Evolutionary conservation across 305 asterid genomes (phyloP), one percentile per base, ranked within the genome.

Genomic region (Ruellia speciosa): DNA sequence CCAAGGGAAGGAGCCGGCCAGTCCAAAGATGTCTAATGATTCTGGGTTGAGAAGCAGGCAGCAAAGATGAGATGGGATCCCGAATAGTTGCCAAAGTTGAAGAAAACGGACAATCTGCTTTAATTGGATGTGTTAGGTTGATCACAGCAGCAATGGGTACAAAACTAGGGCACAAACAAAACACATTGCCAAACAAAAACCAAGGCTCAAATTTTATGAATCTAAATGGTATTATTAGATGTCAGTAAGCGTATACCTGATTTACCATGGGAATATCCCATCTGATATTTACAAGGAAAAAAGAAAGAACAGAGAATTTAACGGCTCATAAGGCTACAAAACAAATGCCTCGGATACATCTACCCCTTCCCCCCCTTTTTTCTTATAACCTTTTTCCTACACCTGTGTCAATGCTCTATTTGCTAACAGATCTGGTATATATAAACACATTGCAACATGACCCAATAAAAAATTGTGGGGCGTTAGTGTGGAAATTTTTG

Each of bases 381-480:
- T 66, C 62, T 60, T 60, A 45, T 66, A 69, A 70, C 59, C 57
- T 73, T 64, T 77, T 84, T 81, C 79, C 80, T 64, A 71, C 78
- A 33, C 12, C 77, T 24, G 79, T 79, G 75, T 68, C 76, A 62
- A 70, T 75, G 67, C 62, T 37, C 41, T 37, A 37, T 2, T 33
- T 72, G 60, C 78, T 78, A 74, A 74, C 63, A 70, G 19, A 59
- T 45, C 56, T 63, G 70, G 28, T 70, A 60, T 63, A 65, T 57
- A 62, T 54, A 66, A 62, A 70, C 69, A 65, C 68, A 73, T 63
- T 34, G 74, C 70, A 73, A 75, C 31, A 62, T 59, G 76, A 82
- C 88, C 89, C 80, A 72, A 64, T 54, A 63, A 71, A 83, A 81
- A 85, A 78, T 68, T 56, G 77, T 79, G 76, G 94, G 94, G 81